phyloP scores from a whole-genome alignment of 2,329 filamentous ascomycete species.

The Magnaporthiopsis incrustans region DNA sequence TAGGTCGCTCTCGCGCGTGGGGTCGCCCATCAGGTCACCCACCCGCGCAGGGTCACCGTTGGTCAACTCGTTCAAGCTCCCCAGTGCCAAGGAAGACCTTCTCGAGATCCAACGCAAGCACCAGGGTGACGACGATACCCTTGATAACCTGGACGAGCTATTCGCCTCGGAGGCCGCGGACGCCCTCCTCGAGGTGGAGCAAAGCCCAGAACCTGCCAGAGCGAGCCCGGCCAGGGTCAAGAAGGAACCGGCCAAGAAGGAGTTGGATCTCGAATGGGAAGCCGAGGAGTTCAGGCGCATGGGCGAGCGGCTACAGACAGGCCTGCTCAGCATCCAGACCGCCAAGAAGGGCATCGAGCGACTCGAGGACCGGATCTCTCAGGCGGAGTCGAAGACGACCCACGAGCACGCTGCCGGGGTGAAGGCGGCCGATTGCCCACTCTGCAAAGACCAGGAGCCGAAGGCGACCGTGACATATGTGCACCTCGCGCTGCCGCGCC shows the following conservation, averaged over 20 bases:
- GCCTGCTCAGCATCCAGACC: slow-evolving; percentile 42
- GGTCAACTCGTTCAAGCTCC: slow-evolving; percentile 44
- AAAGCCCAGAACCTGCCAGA: slow-evolving; percentile 11
- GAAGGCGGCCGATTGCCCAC: slow-evolving; percentile 1
- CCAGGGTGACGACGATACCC: slow-evolving; percentile 50
- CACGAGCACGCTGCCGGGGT: not conserved
- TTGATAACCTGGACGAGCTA: slow-evolving; percentile 50
- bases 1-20: slow-evolving; percentile 31
- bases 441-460: not conserved
- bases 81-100: slow-evolving; percentile 48
- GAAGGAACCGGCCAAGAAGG: slow-evolving; percentile 2
- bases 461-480: slow-evolving; percentile 25
- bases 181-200: slow-evolving; percentile 18
- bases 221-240: slow-evolving; percentile 1
- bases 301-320: slow-evolving; percentile 42
- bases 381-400: slow-evolving; percentile 12
- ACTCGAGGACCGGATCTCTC: slow-evolving; percentile 43
- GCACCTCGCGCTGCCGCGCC: slow-evolving; percentile 35
- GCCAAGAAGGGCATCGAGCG: slow-evolving; percentile 52
- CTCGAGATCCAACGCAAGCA: slow-evolving; percentile 42
- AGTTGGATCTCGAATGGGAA: not conserved
- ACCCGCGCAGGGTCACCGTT: slow-evolving; percentile 37
- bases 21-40: slow-evolving; percentile 26
- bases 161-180: slow-evolving; percentile 28
- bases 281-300: slow-evolving; percentile 33